phyloP scores from a whole-genome alignment of 768 basidiomycete species.

The Filobasidium floriforme region DNA sequence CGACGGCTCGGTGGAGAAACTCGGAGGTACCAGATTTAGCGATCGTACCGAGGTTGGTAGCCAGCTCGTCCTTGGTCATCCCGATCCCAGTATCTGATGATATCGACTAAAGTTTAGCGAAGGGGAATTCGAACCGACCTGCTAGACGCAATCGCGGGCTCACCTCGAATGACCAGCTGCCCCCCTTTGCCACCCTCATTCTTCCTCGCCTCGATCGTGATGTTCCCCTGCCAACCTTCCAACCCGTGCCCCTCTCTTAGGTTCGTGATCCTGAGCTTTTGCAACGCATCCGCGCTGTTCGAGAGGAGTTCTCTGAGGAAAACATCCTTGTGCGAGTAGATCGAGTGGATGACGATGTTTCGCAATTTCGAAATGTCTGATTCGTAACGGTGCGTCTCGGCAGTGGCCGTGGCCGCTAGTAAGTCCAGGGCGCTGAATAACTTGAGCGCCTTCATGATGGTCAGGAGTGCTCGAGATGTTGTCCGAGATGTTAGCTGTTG shows the following conservation, averaged over 20 bases:
- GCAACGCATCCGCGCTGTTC: slow-evolving; percentile 79
- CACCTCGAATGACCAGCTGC: slow-evolving; percentile 66
- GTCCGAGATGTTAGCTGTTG: too few species aligned
- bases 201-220: slow-evolving; percentile 73
- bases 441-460: neutral
- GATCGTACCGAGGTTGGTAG: slow-evolving; percentile 78
- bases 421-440: neutral
- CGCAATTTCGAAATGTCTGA: slow-evolving; percentile 88
- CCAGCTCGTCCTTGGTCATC: slow-evolving; percentile 86
- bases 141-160: neutral
- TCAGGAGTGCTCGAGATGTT: neutral
- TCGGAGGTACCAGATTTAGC: slow-evolving; percentile 95
- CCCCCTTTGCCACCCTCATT: slow-evolving; percentile 63
- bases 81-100: slow-evolving; percentile 84
- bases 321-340: slow-evolving; percentile 48
- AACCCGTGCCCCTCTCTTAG: slow-evolving; percentile 58
- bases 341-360: slow-evolving; percentile 76
- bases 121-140: too few species aligned
- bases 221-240: slow-evolving; percentile 60
- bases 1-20: slow-evolving; percentile 75
- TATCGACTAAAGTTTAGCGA: too few species aligned
- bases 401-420: neutral
- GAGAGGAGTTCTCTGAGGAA: slow-evolving; percentile 58
- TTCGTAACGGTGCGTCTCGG: slow-evolving; percentile 12
- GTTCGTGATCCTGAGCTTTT: slow-evolving; percentile 79